These are phyloP conservation scores for Didymella exigua DNA, from an alignment of 2,329 filamentous ascomycete genomes.

Conservation along the genomic window DNA sequence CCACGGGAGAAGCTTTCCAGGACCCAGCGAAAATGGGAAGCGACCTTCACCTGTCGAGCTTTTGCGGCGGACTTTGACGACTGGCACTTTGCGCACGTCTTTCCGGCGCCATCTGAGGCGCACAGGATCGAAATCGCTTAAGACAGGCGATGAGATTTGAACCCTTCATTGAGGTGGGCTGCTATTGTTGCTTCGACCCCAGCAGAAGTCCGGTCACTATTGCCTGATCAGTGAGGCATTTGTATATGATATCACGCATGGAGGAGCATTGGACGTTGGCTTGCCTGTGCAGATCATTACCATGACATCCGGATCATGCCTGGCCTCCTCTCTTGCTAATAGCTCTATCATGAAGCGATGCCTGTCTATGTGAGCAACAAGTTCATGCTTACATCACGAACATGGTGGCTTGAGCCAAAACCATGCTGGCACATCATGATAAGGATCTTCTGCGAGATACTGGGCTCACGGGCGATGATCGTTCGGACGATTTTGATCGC, in stretches of 20 bases:
- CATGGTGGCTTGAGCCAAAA: too few relatives aligned
- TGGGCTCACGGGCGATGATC: too few relatives aligned
- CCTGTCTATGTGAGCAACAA: too few relatives aligned
- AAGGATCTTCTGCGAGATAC: too few relatives aligned
- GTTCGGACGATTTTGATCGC: too few relatives aligned
- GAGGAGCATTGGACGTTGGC: slow-evolving; percentile 24
- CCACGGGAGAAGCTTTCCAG: slow-evolving; percentile 31
- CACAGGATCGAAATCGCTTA: slow-evolving; percentile 30
- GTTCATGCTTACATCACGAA: too few relatives aligned
- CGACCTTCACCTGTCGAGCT: slow-evolving; percentile 28
- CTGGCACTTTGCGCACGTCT: slow-evolving; percentile 28
- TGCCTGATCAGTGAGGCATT: slow-evolving; percentile 33
- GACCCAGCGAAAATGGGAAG: slow-evolving; percentile 9
- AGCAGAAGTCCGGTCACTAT: slow-evolving; percentile 24
- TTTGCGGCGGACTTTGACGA: slow-evolving; percentile 33
- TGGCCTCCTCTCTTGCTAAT: too few relatives aligned
- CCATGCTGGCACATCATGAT: too few relatives aligned
- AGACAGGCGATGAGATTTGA: slow-evolving; percentile 28
- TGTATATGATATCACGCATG: slow-evolving; percentile 35
- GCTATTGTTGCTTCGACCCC: slow-evolving; percentile 25
- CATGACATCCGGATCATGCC: too few relatives aligned
- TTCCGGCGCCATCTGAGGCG: slow-evolving; percentile 25
- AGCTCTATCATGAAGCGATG: too few relatives aligned
- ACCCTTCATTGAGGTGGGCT: slow-evolving; percentile 24
- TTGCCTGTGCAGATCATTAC: too few relatives aligned